Base-by-base conservation (phyloP, 306 rosid genomes). In the Pyrus communis region DNA sequence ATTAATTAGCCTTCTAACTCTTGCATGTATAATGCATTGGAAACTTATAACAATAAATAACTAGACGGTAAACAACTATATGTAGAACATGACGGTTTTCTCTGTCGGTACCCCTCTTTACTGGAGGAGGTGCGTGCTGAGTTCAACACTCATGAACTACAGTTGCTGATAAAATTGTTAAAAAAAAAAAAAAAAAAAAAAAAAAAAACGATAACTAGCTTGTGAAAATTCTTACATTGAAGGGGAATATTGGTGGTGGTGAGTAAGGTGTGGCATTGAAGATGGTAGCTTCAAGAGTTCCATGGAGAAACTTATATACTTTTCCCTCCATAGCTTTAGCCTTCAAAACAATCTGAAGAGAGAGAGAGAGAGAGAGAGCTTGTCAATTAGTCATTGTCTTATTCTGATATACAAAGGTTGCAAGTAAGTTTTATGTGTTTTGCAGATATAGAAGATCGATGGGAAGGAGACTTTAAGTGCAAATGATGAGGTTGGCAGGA, bases 271-370 rank as follows among this genome's bases (percentile, higher is more conserved):
- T 88, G 62, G 97, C 99, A 88, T 88, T 85, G 82, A 95, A 92
- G 81, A 95, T 81, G 75, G 93, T 92, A 80, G 89, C 97, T 83
- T 95, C 97, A 74, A 95, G 89, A 42, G 97, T 92, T 75, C 99
- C 99, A 82, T 95, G 97, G 31, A 92, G 86, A 81, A 89, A 86
- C 74, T 73, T 77, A 25, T 64, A 80, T 78, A 27, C 60, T 18
- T 76, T 84, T 82, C 81, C 83, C 77, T 86, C 88, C 97, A 92
- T 86, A 70, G 81, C 70, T 81, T 30, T 43, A 45, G 60, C 14
- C 58, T 42, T 43, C 45, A 72, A 60, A 70, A 70, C 27, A 54
- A 67, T 52, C 54, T 18, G 66, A 5, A 33, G 8, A 33, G 35
- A 31, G 42, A 1, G 3, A 9, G 58, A 25, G 27, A 25, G 58